Percentiles rank a stretch among this genome's conserved stretches.
Evolutionary conservation across 192 early-diverging fungal species (phyloP).

Genomic region (Coemansia sp.): DNA sequence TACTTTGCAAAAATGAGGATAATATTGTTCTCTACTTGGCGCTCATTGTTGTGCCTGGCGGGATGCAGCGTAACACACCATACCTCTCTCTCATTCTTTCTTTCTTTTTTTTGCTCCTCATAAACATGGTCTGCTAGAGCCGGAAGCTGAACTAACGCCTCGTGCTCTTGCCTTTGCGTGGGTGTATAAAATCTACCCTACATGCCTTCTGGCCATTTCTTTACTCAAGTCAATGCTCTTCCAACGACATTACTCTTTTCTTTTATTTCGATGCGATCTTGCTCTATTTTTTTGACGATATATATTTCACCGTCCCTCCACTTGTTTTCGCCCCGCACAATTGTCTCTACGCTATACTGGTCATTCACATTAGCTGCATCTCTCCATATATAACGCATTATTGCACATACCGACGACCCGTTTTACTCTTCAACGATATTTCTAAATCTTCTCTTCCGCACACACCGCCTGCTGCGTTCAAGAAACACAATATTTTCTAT

Average conservation of each 20-base stretch:
- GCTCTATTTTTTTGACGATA: conserved; percentile 19
- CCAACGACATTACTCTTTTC: neutral
- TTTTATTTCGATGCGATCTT: neutral
- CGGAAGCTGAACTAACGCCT: conserved; percentile 7
- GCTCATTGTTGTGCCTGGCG: neutral
- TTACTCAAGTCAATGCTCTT: neutral
- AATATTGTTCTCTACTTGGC: neutral
- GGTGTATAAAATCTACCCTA: neutral
- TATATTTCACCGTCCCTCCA: neutral
- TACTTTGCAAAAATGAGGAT: neutral
- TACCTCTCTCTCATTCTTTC: neutral
- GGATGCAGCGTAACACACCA: neutral
- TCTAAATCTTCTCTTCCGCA: neutral
- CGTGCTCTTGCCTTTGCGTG: conserved; percentile 10
- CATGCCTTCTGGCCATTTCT: neutral
- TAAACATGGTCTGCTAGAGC: neutral
- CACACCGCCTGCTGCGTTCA: neutral
- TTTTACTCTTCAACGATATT: neutral
- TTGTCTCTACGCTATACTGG: neutral
- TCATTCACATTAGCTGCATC: neutral
- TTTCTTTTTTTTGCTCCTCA: neutral
- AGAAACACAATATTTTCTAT: too few species aligned
- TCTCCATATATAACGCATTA: neutral
- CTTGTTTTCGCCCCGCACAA: neutral
- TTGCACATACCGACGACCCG: neutral